Evolutionary conservation across 2,329 filamentous ascomycete species (phyloP), one percentile per base, ranked within the genome.

Genomic region (Lasiodiplodia sp.): DNA sequence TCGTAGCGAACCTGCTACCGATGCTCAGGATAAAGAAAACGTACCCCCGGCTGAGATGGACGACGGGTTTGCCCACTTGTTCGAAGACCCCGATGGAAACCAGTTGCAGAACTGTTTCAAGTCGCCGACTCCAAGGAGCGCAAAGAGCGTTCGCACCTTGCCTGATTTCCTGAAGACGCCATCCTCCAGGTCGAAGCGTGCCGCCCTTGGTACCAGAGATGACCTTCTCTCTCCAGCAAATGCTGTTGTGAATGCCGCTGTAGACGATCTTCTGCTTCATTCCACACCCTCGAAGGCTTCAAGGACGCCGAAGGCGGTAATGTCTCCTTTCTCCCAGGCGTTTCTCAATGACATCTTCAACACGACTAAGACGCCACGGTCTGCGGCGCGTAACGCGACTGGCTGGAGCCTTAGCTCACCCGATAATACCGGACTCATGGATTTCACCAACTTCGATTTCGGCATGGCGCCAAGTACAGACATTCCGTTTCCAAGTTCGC

Each of bases 331-430:
- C 73, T 88, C 88, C 2, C 84, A 86, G 47, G 87, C 89, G 25
- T 84, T 93, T 44, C 84, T 92, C 40, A 87, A 86, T 71, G 86
- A 91, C 72, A 82, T 92, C 70, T 82, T 92, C 23, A 87, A 90
- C 70, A 69, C 68, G 4, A 53, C 67, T 12, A 69, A 60, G 14
- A 64, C 52, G 49, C 65, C 63, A 7, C 58, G 52, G 16, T 67
- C 53, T 18, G 28, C 62, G 8, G 28, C 37, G 34, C 53, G 51
- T 16, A 49, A 40, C 37, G 47, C 2, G 6, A 16, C 11, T 16
- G 11, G 37, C 34, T 68, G 66, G 66, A 18, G 38, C 11, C 38
- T 68, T 4, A 68, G 66, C 37, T 68, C 58, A 7, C 67, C 51
- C 11, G 47, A 25, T 25, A 63, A 58, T 18, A n/a, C 64, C 2